Evolutionary conservation across 805 yeast species (phyloP).

Genomic region (Sugiyamaella boreocaroliniensis): DNA sequence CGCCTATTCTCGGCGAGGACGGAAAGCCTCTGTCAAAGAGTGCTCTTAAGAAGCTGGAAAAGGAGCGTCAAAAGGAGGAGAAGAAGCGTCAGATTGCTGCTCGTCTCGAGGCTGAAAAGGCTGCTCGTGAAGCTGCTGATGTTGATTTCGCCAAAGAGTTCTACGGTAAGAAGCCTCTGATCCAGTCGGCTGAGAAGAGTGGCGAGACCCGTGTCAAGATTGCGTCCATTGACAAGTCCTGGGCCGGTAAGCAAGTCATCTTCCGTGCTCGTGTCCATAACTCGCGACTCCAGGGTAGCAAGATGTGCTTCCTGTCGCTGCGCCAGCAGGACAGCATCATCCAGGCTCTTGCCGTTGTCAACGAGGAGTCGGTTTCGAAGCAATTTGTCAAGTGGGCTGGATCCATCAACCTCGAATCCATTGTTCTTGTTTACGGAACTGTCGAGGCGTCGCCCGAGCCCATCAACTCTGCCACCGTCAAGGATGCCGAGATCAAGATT

Average conservation of each 20-base stretch:
- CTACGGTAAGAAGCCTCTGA: conserved; percentile 85
- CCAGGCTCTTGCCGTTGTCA: conserved; percentile 78
- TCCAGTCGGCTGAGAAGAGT: conserved; percentile 68
- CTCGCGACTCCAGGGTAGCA: conserved; percentile 92
- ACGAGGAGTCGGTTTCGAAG: conserved; percentile 67
- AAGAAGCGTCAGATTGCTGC: conserved; percentile 93
- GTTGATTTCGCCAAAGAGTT: conserved; percentile 80
- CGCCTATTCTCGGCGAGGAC: conserved; percentile 48
- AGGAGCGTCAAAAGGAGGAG: conserved; percentile 19
- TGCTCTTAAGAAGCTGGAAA: conserved; percentile 86
- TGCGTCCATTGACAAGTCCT: conserved; percentile 42
- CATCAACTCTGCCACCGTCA: conserved; percentile 84
- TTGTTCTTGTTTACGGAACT: conserved; percentile 82
- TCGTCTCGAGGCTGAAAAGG: conserved; percentile 78
- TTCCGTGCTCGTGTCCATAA: conserved; percentile 94
- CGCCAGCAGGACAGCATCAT: conserved; percentile 82
- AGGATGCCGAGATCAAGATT: conserved; percentile 80
- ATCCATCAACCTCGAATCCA: conserved; percentile 76
- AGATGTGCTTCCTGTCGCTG: conserved; percentile 81
- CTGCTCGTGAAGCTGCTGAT: conserved; percentile 67
- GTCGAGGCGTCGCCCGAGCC: conserved; percentile 80
- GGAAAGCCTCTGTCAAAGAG: conserved; percentile 89
- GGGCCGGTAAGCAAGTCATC: conserved; percentile 69
- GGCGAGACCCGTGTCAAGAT: conserved; percentile 58
- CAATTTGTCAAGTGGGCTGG: conserved; percentile 97